A percentile compares a stretch with the other conserved stretches of the same genome.
phyloP scores from a whole-genome alignment of 75 land plant genomes.

The Cryptomeria japonica region DNA sequence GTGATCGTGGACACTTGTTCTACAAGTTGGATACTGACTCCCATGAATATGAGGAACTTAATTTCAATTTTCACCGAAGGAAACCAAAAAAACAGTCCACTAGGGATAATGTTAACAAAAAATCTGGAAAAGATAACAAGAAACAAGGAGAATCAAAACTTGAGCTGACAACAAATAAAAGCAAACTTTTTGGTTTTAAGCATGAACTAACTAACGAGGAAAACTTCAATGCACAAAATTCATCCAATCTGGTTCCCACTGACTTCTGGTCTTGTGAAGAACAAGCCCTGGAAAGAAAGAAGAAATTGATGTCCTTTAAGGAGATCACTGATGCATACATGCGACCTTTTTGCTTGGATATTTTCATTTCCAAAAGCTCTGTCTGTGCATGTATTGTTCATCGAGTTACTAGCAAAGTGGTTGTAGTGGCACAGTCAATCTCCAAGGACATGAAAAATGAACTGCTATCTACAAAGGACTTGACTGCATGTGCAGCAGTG shows the following conservation, averaged over 20 bases:
- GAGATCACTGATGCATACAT: constrained; percentile 82
- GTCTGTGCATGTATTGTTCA: constrained; percentile 86
- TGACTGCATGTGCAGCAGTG: constrained; percentile 71
- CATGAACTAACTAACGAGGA: background rate
- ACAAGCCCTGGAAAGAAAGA: constrained; percentile 30
- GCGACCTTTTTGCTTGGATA: constrained; percentile 87
- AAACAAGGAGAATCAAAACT: background rate
- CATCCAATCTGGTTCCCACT: background rate
- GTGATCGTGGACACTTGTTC: constrained; percentile 42
- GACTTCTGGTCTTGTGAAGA: constrained; percentile 11
- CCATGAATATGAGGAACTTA: constrained; percentile 56
- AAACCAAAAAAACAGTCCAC: constrained; percentile 10
- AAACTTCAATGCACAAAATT: background rate
- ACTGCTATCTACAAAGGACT: constrained; percentile 57
- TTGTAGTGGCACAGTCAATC: constrained; percentile 86
- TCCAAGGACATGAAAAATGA: constrained; percentile 83
- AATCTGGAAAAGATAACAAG: constrained; percentile 4
- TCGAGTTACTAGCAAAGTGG: constrained; percentile 82
- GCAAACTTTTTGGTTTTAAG: constrained; percentile 1
- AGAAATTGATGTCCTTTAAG: constrained; percentile 64
- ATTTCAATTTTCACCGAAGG: constrained; percentile 34
- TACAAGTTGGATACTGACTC: constrained; percentile 55
- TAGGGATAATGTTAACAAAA: constrained; percentile 13
- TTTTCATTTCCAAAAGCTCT: constrained; percentile 70
- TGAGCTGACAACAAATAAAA: background rate